Conservation (phyloP, 305 asterid genomes). For the Withania somnifera region DNA sequence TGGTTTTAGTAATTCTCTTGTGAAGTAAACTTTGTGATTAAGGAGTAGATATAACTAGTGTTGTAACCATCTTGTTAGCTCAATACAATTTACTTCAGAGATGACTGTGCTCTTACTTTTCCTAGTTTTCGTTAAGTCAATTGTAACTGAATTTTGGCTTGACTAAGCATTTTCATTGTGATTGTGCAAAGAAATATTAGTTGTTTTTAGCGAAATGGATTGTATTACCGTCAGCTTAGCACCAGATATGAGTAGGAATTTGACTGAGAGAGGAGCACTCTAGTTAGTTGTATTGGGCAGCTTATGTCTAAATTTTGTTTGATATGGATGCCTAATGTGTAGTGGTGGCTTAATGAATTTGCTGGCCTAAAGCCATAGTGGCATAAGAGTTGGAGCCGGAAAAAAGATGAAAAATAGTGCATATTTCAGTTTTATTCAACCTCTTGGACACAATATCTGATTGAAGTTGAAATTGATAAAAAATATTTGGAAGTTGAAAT, state of each 20-base stretch:
- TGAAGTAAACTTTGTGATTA: background rate
- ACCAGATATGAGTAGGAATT: background rate
- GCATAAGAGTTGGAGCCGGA: background rate
- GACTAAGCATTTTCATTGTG: background rate
- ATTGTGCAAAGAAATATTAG: background rate
- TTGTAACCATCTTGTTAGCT: background rate
- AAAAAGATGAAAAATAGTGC: too few species aligned
- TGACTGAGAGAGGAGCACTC: background rate
- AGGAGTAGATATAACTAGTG: background rate
- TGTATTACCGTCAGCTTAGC: background rate
- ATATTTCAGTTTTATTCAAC: too few species aligned
- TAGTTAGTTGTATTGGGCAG: background rate
- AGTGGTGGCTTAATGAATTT: background rate
- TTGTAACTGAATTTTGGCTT: background rate
- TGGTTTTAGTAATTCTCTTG: background rate
- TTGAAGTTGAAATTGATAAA: too few species aligned
- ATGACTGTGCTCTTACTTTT: background rate
- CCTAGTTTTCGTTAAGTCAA: background rate
- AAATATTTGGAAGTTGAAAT: too few species aligned
- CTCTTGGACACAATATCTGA: slow-evolving; percentile 7
- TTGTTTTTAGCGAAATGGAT: background rate
- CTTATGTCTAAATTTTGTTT: background rate
- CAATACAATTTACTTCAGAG: background rate
- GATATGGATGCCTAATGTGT: background rate
- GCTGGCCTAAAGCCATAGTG: background rate